Evolutionary conservation across 1,284 basidiomycete species (phyloP).

Genomic region (Ustilago cynodontis): DNA sequence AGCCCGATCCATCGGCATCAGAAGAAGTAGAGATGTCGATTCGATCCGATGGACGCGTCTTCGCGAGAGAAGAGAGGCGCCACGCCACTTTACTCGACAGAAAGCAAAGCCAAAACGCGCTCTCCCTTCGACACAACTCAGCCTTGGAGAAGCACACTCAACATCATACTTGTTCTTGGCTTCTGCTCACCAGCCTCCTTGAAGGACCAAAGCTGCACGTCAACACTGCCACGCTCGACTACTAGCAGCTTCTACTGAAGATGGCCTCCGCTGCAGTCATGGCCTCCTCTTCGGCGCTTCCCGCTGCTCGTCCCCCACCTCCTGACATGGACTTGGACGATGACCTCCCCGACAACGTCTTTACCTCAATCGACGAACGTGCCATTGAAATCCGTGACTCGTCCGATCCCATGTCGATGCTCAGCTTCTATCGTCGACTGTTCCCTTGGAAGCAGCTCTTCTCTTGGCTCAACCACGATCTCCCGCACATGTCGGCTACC

Average conservation of each 20-base stretch:
- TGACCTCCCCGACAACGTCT: slow-evolving; percentile 52
- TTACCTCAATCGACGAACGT: slow-evolving; percentile 57
- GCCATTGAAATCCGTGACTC: slow-evolving; percentile 70
- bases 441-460: slow-evolving; percentile 96
- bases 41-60: slow-evolving; percentile 42
- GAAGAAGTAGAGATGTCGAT: background rate
- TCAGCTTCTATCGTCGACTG: slow-evolving; percentile 88
- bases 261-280: slow-evolving; percentile 55
- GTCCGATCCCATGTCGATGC: slow-evolving; percentile 79
- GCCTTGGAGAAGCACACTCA: background rate
- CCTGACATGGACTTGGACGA: slow-evolving; percentile 58
- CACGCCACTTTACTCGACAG: slow-evolving; percentile 40
- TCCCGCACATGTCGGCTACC: slow-evolving; percentile 75
- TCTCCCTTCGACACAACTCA: background rate
- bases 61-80: slow-evolving; percentile 2
- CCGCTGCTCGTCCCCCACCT: slow-evolving; percentile 55
- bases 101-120: slow-evolving; percentile 10
- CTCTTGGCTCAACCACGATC: slow-evolving; percentile 94
- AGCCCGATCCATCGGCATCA: slow-evolving; percentile 5
- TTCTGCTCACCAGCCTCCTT: background rate
- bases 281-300: slow-evolving; percentile 39
- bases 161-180: background rate
- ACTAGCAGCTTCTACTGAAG: background rate
- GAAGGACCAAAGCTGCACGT: background rate
- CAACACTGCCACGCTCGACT: background rate